Percentiles rank a stretch among this genome's conserved stretches.
phyloP scores from a whole-genome alignment of 257 asterid species.

The Solanum lycopersicoides region DNA sequence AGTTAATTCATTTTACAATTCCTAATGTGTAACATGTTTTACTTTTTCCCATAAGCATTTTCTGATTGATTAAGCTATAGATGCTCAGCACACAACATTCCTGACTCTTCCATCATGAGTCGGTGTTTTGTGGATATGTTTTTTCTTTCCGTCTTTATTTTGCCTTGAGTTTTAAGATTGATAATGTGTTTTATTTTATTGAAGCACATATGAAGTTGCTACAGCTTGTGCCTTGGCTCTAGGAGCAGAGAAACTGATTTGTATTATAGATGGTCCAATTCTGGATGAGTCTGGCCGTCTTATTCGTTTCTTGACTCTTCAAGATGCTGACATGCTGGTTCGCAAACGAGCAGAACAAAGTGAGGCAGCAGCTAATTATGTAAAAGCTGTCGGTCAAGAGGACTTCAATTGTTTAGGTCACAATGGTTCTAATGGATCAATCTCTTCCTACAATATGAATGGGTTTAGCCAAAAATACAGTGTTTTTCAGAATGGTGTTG shows the following conservation, averaged over 20 bases:
- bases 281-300: conserved; percentile 67
- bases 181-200: background rate
- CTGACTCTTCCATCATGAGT: background rate
- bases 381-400: conserved; percentile 65
- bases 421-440: conserved; percentile 19
- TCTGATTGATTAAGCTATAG: background rate
- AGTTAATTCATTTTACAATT: background rate
- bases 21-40: background rate
- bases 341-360: conserved; percentile 79
- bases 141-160: background rate
- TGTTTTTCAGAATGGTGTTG: conserved; percentile 94
- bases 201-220: conserved; percentile 94
- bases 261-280: conserved; percentile 89
- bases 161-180: background rate
- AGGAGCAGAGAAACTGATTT: conserved; percentile 81
- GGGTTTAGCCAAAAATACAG: conserved; percentile 24
- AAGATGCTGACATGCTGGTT: conserved; percentile 70
- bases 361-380: conserved; percentile 85
- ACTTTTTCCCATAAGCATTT: background rate
- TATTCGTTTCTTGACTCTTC: conserved; percentile 69
- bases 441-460: conserved; percentile 25
- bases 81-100: background rate
- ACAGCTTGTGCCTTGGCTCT: conserved; percentile 97
- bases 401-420: conserved; percentile 21
- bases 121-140: background rate